phyloP scores from a whole-genome alignment of 2,329 filamentous ascomycete species.

The Phyllosticta paracitricarpa region DNA sequence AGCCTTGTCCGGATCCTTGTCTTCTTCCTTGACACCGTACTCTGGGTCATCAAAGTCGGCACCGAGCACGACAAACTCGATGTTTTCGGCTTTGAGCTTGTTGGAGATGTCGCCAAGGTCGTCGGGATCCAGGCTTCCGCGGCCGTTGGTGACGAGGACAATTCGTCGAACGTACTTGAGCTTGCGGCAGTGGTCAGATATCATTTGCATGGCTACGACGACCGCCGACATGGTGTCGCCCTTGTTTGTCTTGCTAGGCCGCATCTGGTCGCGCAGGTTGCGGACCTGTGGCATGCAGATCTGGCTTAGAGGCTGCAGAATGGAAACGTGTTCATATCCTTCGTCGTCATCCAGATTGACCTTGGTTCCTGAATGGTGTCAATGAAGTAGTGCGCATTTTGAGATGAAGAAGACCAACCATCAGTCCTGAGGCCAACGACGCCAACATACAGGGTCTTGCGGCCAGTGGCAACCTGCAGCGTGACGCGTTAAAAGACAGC shows the following conservation, averaged over 20 bases:
- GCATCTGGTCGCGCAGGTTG: slow-evolving; percentile 52
- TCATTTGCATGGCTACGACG: slow-evolving; percentile 79
- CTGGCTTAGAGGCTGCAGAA: slow-evolving; percentile 56
- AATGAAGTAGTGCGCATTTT: not conserved
- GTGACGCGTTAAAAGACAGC: too few relatives aligned
- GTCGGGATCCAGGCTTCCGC: slow-evolving; percentile 61
- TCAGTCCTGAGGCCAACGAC: slow-evolving; percentile 78
- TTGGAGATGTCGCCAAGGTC: slow-evolving; percentile 58
- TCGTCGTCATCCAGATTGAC: slow-evolving; percentile 58
- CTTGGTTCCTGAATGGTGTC: slow-evolving; percentile 42
- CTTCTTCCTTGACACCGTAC: slow-evolving; percentile 66
- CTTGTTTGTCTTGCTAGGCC: slow-evolving; percentile 53
- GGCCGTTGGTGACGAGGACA: slow-evolving; percentile 75
- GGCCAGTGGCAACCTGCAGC: slow-evolving; percentile 48
- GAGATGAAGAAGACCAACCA: slow-evolving; percentile 24
- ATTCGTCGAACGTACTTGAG: slow-evolving; percentile 42
- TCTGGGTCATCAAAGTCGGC: slow-evolving; percentile 89
- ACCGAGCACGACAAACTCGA: slow-evolving; percentile 72
- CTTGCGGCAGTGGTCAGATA: slow-evolving; percentile 66
- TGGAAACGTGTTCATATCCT: slow-evolving; percentile 70
- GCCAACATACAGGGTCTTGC: slow-evolving; percentile 66
- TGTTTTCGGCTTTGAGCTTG: slow-evolving; percentile 65
- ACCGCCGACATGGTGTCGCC: slow-evolving; percentile 83
- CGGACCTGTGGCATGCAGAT: slow-evolving; percentile 60
- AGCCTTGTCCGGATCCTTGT: slow-evolving; percentile 51